These are phyloP conservation scores for Dryadomyces quercus-mongolicae DNA, from an alignment of 2,329 filamentous ascomycete genomes.

Conservation along the genomic window DNA sequence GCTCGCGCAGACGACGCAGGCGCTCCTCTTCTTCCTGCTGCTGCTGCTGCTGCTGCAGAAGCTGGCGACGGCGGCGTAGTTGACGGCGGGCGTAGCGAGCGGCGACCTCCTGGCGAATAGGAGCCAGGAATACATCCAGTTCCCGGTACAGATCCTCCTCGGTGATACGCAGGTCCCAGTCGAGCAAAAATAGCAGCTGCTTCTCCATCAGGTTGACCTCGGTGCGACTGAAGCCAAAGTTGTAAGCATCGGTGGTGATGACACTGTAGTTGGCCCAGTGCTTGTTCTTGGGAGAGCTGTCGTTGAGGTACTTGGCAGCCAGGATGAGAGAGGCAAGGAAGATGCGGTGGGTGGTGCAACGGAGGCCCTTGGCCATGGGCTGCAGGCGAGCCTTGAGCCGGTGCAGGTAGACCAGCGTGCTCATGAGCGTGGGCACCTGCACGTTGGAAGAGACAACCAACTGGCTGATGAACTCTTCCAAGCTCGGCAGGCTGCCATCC, in stretches of 20 bases:
- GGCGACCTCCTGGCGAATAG: conserved; percentile 55
- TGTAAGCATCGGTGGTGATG: conserved; percentile 50
- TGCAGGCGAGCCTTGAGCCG: conserved; percentile 76
- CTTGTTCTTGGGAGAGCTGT: conserved; percentile 99
- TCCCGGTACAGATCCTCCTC: conserved; percentile 79
- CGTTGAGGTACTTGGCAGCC: conserved; percentile 94
- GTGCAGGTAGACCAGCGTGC: conserved; percentile 83
- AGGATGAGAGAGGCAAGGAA: conserved; percentile 80
- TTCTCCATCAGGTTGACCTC: conserved; percentile 99
- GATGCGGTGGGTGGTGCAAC: conserved; percentile 94
- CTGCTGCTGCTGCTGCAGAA: conserved; percentile 27
- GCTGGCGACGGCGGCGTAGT: conserved; percentile 22
- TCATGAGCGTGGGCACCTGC: conserved; percentile 95
- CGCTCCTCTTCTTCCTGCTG: conserved; percentile 19
- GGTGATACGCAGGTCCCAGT: conserved; percentile 84
- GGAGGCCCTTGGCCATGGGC: conserved; percentile 88
- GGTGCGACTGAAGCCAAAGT: conserved; percentile 83
- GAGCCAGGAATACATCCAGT: conserved; percentile 77
- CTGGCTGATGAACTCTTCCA: conserved; percentile 86
- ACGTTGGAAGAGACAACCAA: conserved; percentile 89
- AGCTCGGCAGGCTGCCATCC: conserved; percentile 54
- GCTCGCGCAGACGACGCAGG: conserved; percentile 17
- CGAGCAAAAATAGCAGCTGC: conserved; percentile 85
- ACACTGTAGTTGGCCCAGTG: conserved; percentile 94
- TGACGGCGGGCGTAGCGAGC: conserved; percentile 38